These are phyloP conservation scores for Tilletia indica DNA, from an alignment of 1,284 basidiomycete genomes.

Conservation along the genomic window DNA sequence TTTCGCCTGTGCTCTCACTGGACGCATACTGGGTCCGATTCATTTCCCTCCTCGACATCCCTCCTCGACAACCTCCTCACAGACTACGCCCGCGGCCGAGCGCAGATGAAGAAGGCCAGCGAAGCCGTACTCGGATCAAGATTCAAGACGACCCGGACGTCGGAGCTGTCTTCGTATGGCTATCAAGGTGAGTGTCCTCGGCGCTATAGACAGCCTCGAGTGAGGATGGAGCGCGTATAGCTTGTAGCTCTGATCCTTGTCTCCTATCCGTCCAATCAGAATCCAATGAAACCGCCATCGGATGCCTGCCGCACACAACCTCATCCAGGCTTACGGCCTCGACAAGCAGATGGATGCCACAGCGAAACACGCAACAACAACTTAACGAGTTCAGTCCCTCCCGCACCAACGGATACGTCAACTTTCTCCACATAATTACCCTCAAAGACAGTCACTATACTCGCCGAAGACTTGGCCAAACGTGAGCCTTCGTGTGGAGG, in stretches of 20 bases:
- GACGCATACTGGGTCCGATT: slow-evolving; percentile 42
- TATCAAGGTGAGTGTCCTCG: too few species aligned
- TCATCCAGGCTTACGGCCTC: slow-evolving; percentile 86
- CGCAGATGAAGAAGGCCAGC: too few species aligned
- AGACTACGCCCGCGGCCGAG: slow-evolving; percentile 43
- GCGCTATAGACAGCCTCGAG: too few species aligned
- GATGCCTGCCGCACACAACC: slow-evolving; percentile 70
- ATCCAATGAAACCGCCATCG: slow-evolving; percentile 84
- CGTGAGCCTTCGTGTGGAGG: slow-evolving; percentile 26
- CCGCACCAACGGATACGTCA: slow-evolving; percentile 96
- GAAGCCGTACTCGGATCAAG: too few species aligned
- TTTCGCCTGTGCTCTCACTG: slow-evolving; percentile 47
- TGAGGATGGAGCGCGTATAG: too few species aligned
- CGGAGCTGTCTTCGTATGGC: too few species aligned
- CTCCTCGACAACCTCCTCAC: slow-evolving; percentile 47
- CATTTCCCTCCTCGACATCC: slow-evolving; percentile 28
- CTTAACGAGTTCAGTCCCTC: slow-evolving; percentile 77
- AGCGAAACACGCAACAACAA: slow-evolving; percentile 75
- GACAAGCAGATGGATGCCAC: slow-evolving; percentile 81
- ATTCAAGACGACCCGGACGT: too few species aligned
- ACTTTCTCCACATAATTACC: slow-evolving; percentile 81
- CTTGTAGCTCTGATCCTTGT: too few species aligned
- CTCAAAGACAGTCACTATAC: slow-evolving; percentile 60
- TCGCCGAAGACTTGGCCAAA: slow-evolving; percentile 71
- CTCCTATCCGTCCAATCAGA: slow-evolving; percentile 46